phyloP scores from a whole-genome alignment of 2,329 filamentous ascomycete genomes.

The Amesomyces nigricolor region DNA sequence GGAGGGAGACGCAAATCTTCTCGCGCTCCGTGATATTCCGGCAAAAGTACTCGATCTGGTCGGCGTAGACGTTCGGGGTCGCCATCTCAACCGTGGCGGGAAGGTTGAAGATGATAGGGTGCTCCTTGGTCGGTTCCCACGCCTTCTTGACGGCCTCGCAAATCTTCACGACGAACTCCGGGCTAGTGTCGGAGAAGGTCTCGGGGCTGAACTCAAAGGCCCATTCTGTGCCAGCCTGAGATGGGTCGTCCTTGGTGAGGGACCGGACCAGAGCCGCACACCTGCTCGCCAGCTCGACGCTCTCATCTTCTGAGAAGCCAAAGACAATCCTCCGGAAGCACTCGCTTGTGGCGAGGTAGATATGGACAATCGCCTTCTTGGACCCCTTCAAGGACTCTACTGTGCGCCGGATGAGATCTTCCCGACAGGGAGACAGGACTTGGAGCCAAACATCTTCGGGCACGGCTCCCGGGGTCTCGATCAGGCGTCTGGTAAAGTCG shows the following conservation, averaged over 20 bases:
- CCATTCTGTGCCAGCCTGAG: constrained; percentile 58
- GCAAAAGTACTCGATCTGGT: constrained; percentile 96
- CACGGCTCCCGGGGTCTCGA: constrained; percentile 75
- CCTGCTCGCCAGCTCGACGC: constrained; percentile 71
- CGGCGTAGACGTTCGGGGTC: constrained; percentile 92
- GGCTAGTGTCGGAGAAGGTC: constrained; percentile 83
- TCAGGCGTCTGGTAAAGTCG: constrained; percentile 82
- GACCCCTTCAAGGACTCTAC: constrained; percentile 83
- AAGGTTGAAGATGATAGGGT: constrained; percentile 92
- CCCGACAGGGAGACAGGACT: constrained; percentile 84
- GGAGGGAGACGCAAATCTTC: constrained; percentile 82
- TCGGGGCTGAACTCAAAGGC: constrained; percentile 80
- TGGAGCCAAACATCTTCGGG: constrained; percentile 90
- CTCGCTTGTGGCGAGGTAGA: constrained; percentile 92
- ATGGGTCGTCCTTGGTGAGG: constrained; percentile 75
- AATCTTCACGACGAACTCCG: constrained; percentile 75
- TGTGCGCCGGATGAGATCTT: constrained; percentile 83
- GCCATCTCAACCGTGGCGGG: constrained; percentile 93
- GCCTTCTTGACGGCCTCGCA: constrained; percentile 92
- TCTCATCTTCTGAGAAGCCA: constrained; percentile 76
- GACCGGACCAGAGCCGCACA: constrained; percentile 83
- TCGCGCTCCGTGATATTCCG: constrained; percentile 76
- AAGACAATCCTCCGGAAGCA: constrained; percentile 94
- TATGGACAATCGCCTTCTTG: constrained; percentile 90
- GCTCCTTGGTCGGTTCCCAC: constrained; percentile 75